Evolutionary conservation across 805 yeast genomes (phyloP), one percentile per base, ranked within the genome.

Genomic region (Middelhovenomyces tepae): DNA sequence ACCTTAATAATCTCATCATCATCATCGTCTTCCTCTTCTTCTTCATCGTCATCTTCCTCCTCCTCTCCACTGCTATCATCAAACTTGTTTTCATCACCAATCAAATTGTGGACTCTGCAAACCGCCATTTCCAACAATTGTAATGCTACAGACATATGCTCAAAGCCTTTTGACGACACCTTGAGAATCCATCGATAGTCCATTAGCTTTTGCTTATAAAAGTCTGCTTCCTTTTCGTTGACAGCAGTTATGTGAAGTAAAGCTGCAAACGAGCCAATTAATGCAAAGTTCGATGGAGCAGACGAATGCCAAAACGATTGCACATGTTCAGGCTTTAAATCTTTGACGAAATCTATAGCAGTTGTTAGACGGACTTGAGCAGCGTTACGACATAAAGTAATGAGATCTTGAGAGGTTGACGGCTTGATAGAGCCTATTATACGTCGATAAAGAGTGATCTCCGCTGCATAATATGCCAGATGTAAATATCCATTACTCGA

Each of bases 261-360:
- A 0, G 93, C 78, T 0, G 95, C 94, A 65, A 87, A 87, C 0
- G 89, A 73, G 2, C 95, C 95, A 24, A 86, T 83, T 22, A 83
- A 57, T 5, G 94, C 75, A 42, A 87, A 73, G 48, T 83, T 84
- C 9, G 80, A 68, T 0, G 91, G 67, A 0, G 94, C 72, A 1
- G 86, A 73, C 1, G 86, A 73, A 56, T 83, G 91, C 95, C 95
- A 87, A 54, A 85, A 86, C 7, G 94, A 74, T 51, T 78, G 87
- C 30, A 84, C 67, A 49, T 85, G 94, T 45, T 85, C 94, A 7
- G 80, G 78, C 45, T 76, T 78, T 53, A 87, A 64, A 39, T 75
- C 78, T 31, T 78, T 62, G 7, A 83, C 76, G 54, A 84, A 81
- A 34, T 81, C 91, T 39, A 82, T 72, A 1, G 95, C 83, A 0